Base-by-base conservation (phyloP, 805 yeast species). In the Nakazawaea wickerhamii region DNA sequence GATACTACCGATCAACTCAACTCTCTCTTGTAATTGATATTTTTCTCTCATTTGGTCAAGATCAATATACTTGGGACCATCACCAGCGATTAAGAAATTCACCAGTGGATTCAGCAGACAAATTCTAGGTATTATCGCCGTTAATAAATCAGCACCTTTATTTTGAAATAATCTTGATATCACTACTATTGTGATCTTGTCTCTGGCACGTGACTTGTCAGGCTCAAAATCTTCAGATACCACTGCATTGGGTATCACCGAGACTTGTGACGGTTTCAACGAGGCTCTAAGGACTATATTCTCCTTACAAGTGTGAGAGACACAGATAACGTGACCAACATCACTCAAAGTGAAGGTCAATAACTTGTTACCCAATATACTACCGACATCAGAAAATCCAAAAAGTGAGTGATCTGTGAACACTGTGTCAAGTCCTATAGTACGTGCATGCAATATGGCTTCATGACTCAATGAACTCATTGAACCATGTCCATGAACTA, bases 221-320 rank as follows among this genome's bases (percentile, higher is more conserved):
- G 88, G 89, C n/a, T 59, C 58, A 58, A 93, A 93, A 58, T 90
- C 95, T 36, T 76, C 75, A 4, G 93, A 75, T 1, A 93, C 78
- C 4, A 93, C 95, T 0, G 99, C 99, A 63, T 93, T 93, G 0
- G 99, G 99, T 14, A 93, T 93, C 19, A 90, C 99, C 13, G 90
- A 81, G 4, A 89, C 91, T 39, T 65, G 64, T 4, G 72, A 55
- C 0, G 97, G 97, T 49, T 87, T 85, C 31, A 90, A 63, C 1
- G 84, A 76, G 0, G 95, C 95, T 40, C 99, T 67, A 10, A 93
- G 68, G 4, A 90, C 96, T 7, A 95, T 89, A 58, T 93, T 93
- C 52, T 93, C 99, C 55, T 93, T 90, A 59, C 98, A 88, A 0
- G 97, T 91, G 57, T 93, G 93, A 3, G 95, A 85, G 2, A 93